These are phyloP conservation scores for Penicillium sclerotiorum DNA, from an alignment of 2,329 filamentous ascomycete species.

Conservation along the genomic window DNA sequence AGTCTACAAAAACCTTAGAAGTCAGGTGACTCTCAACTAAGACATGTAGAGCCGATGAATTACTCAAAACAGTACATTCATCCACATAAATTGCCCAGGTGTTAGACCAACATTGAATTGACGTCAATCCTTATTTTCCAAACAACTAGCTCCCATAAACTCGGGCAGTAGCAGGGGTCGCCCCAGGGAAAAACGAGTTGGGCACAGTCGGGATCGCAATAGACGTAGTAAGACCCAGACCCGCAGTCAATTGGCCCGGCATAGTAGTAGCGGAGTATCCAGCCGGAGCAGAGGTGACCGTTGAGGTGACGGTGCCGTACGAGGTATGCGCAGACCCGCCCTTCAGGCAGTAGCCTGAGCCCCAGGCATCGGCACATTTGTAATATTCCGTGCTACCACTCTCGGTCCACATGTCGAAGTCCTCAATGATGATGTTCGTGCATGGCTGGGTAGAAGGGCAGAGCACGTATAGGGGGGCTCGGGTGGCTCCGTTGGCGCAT, in stretches of 20 bases:
- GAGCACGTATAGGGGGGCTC: slow-evolving; percentile 56
- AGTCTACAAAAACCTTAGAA: too few species aligned
- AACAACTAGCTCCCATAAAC: slow-evolving; percentile 9
- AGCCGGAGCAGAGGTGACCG: slow-evolving; percentile 26
- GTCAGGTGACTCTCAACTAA: too few species aligned
- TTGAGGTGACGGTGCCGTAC: slow-evolving; percentile 24
- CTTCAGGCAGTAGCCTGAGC: slow-evolving; percentile 51
- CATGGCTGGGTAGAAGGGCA: slow-evolving; percentile 57
- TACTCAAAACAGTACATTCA: too few species aligned
- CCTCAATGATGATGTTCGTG: slow-evolving; percentile 52
- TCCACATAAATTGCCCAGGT: too few species aligned
- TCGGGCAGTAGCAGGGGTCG: slow-evolving; percentile 28
- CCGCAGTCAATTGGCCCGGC: slow-evolving; percentile 25
- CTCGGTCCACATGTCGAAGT: slow-evolving; percentile 53
- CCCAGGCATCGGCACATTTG: slow-evolving; percentile 54
- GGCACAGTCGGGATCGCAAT: slow-evolving; percentile 30
- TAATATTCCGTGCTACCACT: slow-evolving; percentile 35
- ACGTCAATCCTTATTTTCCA: neutral
- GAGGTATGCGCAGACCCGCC: slow-evolving; percentile 14
- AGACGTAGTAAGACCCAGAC: slow-evolving; percentile 23
- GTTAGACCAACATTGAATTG: neutral
- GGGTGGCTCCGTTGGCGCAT: slow-evolving; percentile 48
- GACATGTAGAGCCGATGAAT: too few species aligned
- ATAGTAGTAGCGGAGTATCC: slow-evolving; percentile 31
- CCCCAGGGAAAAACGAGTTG: slow-evolving; percentile 33